Conservation (phyloP, 2,329 filamentous ascomycete species). For the Lachnellula suecica region DNA sequence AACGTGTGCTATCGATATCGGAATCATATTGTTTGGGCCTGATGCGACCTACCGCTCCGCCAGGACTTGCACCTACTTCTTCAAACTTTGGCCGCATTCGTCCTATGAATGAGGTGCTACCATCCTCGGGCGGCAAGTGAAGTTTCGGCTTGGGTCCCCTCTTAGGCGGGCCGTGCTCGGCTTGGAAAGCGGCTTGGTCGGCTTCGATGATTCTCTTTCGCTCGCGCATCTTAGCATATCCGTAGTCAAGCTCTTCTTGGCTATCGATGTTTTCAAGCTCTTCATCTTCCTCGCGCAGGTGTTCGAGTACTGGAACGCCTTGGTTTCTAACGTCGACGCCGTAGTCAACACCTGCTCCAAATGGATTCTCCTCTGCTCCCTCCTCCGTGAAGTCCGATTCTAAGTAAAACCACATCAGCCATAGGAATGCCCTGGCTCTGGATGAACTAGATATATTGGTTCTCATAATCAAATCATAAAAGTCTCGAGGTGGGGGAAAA, state of each 20-base stretch:
- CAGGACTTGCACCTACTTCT: slow-evolving; percentile 29
- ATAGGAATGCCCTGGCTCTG: slow-evolving; percentile 84
- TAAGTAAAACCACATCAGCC: slow-evolving; percentile 99
- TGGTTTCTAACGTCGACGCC: slow-evolving; percentile 64
- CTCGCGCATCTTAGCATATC: slow-evolving; percentile 71
- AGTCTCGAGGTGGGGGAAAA: slow-evolving; percentile 81
- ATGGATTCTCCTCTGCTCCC: slow-evolving; percentile 86
- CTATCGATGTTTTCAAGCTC: slow-evolving; percentile 77
- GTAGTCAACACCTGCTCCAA: slow-evolving; percentile 71
- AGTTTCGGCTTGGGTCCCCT: slow-evolving; percentile 43
- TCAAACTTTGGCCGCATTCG: slow-evolving; percentile 63
- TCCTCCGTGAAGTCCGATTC: slow-evolving; percentile 93
- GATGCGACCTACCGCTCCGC: slow-evolving; percentile 60
- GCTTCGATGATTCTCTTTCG: slow-evolving; percentile 73
- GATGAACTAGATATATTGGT: slow-evolving; percentile 78
- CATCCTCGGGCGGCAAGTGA: slow-evolving; percentile 39
- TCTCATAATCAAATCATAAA: slow-evolving; percentile 96
- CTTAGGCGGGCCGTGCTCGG: slow-evolving; percentile 50
- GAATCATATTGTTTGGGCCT: slow-evolving; percentile 63
- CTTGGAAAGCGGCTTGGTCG: slow-evolving; percentile 55
- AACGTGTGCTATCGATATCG: slow-evolving; percentile 51
- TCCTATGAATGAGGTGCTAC: slow-evolving; percentile 57
- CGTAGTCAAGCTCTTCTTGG: slow-evolving; percentile 67
- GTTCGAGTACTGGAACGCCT: slow-evolving; percentile 65
- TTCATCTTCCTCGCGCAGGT: slow-evolving; percentile 61